phyloP scores from a whole-genome alignment of 306 rosid genomes.

The Arachis hypogaea region DNA sequence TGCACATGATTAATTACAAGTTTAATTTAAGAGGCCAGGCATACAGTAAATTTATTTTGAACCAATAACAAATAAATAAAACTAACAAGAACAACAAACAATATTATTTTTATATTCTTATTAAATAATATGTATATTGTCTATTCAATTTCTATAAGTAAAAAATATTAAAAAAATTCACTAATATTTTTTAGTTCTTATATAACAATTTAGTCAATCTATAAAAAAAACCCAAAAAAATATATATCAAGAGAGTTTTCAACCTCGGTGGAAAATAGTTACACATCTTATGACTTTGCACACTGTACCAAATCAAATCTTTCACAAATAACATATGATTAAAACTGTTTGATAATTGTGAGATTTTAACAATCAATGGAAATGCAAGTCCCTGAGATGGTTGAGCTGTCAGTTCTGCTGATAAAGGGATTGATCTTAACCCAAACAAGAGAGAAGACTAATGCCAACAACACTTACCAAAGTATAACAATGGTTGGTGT shows the following conservation, averaged over 20 bases:
- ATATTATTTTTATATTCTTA: too few species aligned
- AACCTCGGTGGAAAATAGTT: conserved; percentile 34
- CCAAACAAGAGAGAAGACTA: conserved; percentile 95
- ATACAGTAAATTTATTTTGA: too few species aligned
- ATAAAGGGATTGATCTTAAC: conserved; percentile 90
- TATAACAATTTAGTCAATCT: conserved; percentile 24
- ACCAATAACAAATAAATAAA: too few species aligned
- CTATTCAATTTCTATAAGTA: conserved; percentile 13
- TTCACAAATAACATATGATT: conserved; percentile 2
- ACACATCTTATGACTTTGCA: conserved; percentile 31
- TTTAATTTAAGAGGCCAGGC: too few species aligned
- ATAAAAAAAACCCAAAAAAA: conserved; percentile 7
- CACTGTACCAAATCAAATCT: conserved; percentile 22
- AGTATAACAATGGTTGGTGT: conserved; percentile 94
- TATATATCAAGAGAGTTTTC: neutral
- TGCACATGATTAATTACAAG: too few species aligned
- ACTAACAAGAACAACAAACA: neutral
- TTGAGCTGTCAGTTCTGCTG: conserved; percentile 58
- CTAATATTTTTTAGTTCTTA: conserved; percentile 27
- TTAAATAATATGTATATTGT: too few species aligned
- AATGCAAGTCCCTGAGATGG: conserved; percentile 62
- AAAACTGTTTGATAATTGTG: conserved; percentile 40
- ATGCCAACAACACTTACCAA: conserved; percentile 93
- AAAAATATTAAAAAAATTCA: conserved; percentile 32
- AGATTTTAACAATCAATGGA: conserved; percentile 77